Conservation (phyloP, 2,329 filamentous ascomycete species). For the Diplodia seriata region DNA sequence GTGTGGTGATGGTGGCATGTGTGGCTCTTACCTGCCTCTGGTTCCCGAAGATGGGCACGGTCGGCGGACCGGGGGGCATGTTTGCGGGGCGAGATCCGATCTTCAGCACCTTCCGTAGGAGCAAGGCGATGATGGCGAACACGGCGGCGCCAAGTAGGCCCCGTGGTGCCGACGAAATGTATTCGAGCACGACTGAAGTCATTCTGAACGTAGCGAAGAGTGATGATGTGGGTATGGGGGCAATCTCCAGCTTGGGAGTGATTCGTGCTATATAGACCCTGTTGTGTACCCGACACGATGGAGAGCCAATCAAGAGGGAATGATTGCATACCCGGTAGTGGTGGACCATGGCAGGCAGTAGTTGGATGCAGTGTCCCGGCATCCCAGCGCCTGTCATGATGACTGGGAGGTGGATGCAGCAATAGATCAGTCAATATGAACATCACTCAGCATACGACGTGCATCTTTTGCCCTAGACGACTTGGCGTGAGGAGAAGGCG, state of each 20-base stretch:
- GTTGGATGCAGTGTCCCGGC: neutral
- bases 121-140: neutral
- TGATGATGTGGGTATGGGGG: neutral
- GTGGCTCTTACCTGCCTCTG: conserved; percentile 48
- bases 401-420: neutral
- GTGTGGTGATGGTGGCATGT: neutral
- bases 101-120: neutral
- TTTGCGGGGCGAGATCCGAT: conserved; percentile 41
- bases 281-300: neutral
- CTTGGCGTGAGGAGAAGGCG: neutral
- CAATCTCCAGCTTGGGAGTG: neutral
- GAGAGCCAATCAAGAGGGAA: neutral
- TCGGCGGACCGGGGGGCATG: conserved; percentile 60
- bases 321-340: neutral
- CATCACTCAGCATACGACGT: neutral
- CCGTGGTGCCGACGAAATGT: neutral
- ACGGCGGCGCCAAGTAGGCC: neutral
- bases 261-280: neutral
- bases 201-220: neutral
- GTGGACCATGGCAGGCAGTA: neutral
- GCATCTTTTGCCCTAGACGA: neutral
- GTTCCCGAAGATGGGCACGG: conserved; percentile 60
- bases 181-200: neutral
- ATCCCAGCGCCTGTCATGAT: neutral
- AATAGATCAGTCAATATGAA: neutral